Base-by-base conservation (phyloP, 176 grass and related monocot genomes). In the Themeda triandra region DNA sequence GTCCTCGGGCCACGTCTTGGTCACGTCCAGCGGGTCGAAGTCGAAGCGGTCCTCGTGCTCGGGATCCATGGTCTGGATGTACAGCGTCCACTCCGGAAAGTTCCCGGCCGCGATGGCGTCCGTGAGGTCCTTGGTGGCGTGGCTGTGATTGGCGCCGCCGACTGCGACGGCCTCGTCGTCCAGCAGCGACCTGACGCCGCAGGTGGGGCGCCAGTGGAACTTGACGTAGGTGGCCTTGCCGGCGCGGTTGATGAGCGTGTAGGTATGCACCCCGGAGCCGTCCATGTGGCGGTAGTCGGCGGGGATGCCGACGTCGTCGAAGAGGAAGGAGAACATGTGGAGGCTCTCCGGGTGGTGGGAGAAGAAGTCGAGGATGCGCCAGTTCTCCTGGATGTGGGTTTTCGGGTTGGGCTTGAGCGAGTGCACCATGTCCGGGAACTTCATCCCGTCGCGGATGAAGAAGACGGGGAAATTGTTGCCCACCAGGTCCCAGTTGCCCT, bases 381-480 rank as follows among this genome's bases (percentile, higher is more conserved):
- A 96, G 86, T 98, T 91, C 91, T 98, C 96, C 89, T 98, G 96
- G 80, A 98, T 76, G 96, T 98, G 96, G 2, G 96, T 76, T 54
- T 87, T 95, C 0, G 96, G 96, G 83, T 98, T 98, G 42, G 96
- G 93, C 80, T 98, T 98, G 27, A 98, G 93, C 70, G 96, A 28
- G 83, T 98, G 96, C 66, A 98, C 93, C 93, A 98, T 98, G 89
- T 98, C 96, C 13, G 96, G 93, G 80, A 98, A 98, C 88, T 98
- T 95, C 56, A 98, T 98, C 10, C 96, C 96, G 72, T 98, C 96
- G 32, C 96, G 93, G 85, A 98, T 36, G 84, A 98, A 98, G 87
- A 98, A 98, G 65, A 98, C 96, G 23, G 96, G 96, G 89, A 98
- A 98, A 89, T 98, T 98, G 87, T 98, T 98, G 30, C 96, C 96